Evolutionary conservation across 2,329 filamentous ascomycete species (phyloP).

Genomic region (Setomelanomma holmii): DNA sequence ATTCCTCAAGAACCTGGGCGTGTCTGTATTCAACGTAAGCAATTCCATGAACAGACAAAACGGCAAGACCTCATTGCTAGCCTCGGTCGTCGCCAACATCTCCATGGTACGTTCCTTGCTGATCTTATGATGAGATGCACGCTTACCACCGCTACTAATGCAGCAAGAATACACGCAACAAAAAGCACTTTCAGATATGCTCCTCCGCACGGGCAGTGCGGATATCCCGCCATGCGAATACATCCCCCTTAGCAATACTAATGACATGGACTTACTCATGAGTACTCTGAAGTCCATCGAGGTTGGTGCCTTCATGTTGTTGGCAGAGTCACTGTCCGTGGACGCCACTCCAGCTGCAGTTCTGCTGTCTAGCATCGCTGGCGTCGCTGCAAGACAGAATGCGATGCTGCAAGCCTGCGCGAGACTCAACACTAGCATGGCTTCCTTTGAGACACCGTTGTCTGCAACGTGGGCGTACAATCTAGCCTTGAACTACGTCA

Average conservation of each 20-base stretch:
- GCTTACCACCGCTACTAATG: neutral
- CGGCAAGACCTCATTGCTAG: slow-evolving; percentile 4
- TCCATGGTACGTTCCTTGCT: neutral
- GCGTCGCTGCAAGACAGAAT: slow-evolving; percentile 7
- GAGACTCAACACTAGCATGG: slow-evolving; percentile 3
- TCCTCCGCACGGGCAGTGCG: too few relatives aligned
- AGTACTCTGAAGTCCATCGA: slow-evolving; percentile 5
- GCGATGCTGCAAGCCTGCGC: slow-evolving; percentile 4
- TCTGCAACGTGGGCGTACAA: slow-evolving; percentile 10
- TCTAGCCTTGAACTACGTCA: slow-evolving; percentile 2
- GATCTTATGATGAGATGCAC: too few relatives aligned
- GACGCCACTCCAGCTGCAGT: slow-evolving; percentile 3
- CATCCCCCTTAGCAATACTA: too few relatives aligned
- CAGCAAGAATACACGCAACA: too few relatives aligned
- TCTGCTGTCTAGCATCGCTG: slow-evolving; percentile 10
- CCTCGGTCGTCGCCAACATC: neutral
- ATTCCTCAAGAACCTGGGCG: slow-evolving; percentile 10
- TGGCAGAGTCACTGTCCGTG: neutral
- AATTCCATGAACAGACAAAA: neutral
- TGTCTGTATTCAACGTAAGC: slow-evolving; percentile 5
- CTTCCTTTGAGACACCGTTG: slow-evolving; percentile 8
- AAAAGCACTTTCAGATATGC: too few relatives aligned
- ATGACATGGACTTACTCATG: slow-evolving; percentile 4
- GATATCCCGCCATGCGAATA: too few relatives aligned
- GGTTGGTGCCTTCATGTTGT: slow-evolving; percentile 6